Evolutionary conservation across 1,284 basidiomycete species (phyloP).

Genomic region (Sphagnurus paluster): DNA sequence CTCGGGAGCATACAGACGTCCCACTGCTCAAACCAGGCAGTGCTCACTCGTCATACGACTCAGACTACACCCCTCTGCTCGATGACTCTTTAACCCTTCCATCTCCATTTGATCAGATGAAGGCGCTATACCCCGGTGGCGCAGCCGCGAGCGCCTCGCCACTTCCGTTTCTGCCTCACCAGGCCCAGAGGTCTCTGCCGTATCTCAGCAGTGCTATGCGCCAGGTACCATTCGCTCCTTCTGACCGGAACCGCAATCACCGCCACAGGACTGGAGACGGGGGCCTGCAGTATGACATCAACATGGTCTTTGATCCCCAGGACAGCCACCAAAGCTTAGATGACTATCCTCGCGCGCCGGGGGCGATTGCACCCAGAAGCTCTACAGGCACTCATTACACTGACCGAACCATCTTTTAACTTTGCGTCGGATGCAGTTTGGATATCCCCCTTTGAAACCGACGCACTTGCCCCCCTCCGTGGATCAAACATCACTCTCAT

Average conservation of each 20-base stretch:
- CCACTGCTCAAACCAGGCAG: neutral
- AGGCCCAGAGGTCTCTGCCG: slow-evolving; percentile 12
- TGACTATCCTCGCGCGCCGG: neutral
- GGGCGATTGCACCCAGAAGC: neutral
- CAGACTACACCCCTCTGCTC: neutral
- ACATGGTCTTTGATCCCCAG: neutral
- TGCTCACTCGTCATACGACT: neutral
- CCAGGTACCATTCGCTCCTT: slow-evolving; percentile 15
- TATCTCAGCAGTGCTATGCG: slow-evolving; percentile 20
- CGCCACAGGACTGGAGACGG: neutral
- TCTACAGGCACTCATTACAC: neutral
- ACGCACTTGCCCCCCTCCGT: too few species aligned
- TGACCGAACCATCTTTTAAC: neutral
- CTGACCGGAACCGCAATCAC: neutral
- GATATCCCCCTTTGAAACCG: too few species aligned
- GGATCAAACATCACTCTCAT: too few species aligned
- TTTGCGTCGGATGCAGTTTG: too few species aligned
- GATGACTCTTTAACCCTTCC: slow-evolving; percentile 1
- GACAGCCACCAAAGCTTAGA: neutral
- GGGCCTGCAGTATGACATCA: neutral
- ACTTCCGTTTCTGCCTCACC: slow-evolving; percentile 5
- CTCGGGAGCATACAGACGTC: neutral
- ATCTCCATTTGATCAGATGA: slow-evolving; percentile 9
- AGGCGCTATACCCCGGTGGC: neutral
- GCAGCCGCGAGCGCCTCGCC: neutral